A percentile compares a stretch with the other conserved stretches of the same genome.
Evolutionary conservation across 2,329 filamentous ascomycete species (phyloP).

Genomic region (Botrytis paeoniae): DNA sequence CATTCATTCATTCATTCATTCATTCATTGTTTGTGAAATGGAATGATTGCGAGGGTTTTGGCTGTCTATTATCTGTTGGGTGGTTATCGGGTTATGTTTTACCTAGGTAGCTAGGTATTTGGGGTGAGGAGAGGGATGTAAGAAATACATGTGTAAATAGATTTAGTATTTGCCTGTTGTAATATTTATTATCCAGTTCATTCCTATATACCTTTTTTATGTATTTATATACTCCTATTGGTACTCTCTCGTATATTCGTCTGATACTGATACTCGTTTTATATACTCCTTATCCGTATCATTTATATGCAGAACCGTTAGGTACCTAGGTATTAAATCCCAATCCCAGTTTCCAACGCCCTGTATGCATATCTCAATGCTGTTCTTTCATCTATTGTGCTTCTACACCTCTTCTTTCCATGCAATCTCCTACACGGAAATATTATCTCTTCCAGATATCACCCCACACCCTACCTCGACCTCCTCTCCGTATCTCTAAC

Average conservation of each 20-base stretch:
- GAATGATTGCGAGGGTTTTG: too few species aligned
- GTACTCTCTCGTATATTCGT: not conserved
- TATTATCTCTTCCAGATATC: not conserved
- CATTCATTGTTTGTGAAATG: too few species aligned
- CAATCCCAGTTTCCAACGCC: not conserved
- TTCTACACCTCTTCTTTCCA: not conserved
- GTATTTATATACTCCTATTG: not conserved
- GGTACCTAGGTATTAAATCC: not conserved
- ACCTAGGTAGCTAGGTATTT: too few species aligned
- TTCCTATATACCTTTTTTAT: not conserved
- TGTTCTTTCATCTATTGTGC: not conserved
- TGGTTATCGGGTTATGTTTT: too few species aligned
- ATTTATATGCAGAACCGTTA: not conserved
- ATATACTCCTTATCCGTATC: not conserved
- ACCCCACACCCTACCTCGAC: not conserved
- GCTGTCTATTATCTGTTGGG: too few species aligned
- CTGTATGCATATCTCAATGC: not conserved
- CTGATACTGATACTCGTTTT: not conserved
- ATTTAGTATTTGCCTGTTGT: not conserved
- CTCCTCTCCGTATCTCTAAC: constrained; percentile 15
- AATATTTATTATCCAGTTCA: not conserved
- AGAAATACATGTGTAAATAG: not conserved
- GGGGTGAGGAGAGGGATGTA: too few species aligned
- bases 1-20: too few species aligned
- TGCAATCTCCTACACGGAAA: not conserved